Evolutionary conservation across 768 basidiomycete genomes (phyloP), one percentile per base, ranked within the genome.

Genomic region (Phanerodontia chrysosporium): DNA sequence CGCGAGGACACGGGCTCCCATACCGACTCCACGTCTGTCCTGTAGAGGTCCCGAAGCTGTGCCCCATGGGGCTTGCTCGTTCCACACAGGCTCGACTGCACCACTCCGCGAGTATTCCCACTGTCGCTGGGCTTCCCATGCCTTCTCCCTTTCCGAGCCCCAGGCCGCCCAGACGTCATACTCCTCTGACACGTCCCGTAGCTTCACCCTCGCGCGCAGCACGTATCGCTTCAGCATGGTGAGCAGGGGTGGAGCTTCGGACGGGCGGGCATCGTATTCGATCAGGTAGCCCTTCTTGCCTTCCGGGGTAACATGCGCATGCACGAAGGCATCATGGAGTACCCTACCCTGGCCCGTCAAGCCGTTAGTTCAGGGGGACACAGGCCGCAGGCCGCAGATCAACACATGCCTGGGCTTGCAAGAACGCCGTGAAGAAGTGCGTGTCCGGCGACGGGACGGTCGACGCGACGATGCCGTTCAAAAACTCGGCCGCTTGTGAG

Each of bases 281-380:
- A 92, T 70, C 48, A 92, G 72, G 68, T 87, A 92, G 18, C 81
- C 82, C 16, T 71, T 73, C 22, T 77, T 71, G 13, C 83, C 76
- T 21, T 72, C 72, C 39, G 70, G 66, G 45, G 74, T 74, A 10
- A 76, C 72, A 28, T 78, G 75, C 14, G 87, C 84, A 70, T 92
- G 91, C 62, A 97, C 78, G 73, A 98, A 95, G 52, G 89, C 74
- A 71, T 98, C 95, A 68, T 94, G 87, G 48, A 97, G 76, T 29
- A 98, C 85, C 69, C 95, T 82, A 42, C 96, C 96, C 94, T 95
- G 57, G 28, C 54, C 25, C 44, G 67, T 44, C 52, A 9, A 46
- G 2, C 21, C 16, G 21, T 45, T 14, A 14, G 12, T 29, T 57
- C 6, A 16, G 42, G 35, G 28, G 22, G 1, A 10, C 46, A 35